Evolutionary conservation across 495 filamentous ascomycete genomes (phyloP).

Genomic region (Delitschia confertaspora): DNA sequence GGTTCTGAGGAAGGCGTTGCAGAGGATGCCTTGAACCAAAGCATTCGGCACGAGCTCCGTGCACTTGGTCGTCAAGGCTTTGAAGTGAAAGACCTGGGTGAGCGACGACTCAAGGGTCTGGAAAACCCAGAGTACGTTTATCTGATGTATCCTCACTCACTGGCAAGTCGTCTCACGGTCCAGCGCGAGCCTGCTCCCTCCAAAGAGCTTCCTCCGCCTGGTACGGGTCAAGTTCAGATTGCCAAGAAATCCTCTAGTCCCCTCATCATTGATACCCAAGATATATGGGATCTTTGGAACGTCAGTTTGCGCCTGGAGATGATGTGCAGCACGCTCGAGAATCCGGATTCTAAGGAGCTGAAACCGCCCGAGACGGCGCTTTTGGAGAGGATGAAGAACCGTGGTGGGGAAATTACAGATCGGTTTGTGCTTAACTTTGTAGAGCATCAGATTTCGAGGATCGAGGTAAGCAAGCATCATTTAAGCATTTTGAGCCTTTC

Average conservation of each 20-base stretch:
- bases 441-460: conserved; percentile 87
- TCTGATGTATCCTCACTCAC: conserved; percentile 79
- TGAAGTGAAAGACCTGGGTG: conserved; percentile 90
- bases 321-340: conserved; percentile 78
- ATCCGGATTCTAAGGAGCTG: conserved; percentile 45
- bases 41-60: conserved; percentile 80
- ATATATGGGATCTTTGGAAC: conserved; percentile 84
- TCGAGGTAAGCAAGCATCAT: conserved; percentile 61
- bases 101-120: conserved; percentile 86
- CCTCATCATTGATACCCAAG: conserved; percentile 60
- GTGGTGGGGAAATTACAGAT: conserved; percentile 81
- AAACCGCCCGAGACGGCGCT: conserved; percentile 71
- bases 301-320: conserved; percentile 83
- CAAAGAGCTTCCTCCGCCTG: conserved; percentile 1
- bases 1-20: conserved; percentile 60
- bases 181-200: conserved; percentile 48
- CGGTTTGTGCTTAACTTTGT: conserved; percentile 74
- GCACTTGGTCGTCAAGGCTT: conserved; percentile 87
- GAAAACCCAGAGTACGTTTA: conserved; percentile 96
- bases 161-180: conserved; percentile 67
- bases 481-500: background rate
- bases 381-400: conserved; percentile 70
- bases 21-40: conserved; percentile 58
- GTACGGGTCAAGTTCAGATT: conserved; percentile 11
- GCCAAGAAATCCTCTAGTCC: conserved; percentile 36